Evolutionary conservation across 371 early-diverging fungal species (phyloP).

Genomic region (Blastocladiella emersonii): DNA sequence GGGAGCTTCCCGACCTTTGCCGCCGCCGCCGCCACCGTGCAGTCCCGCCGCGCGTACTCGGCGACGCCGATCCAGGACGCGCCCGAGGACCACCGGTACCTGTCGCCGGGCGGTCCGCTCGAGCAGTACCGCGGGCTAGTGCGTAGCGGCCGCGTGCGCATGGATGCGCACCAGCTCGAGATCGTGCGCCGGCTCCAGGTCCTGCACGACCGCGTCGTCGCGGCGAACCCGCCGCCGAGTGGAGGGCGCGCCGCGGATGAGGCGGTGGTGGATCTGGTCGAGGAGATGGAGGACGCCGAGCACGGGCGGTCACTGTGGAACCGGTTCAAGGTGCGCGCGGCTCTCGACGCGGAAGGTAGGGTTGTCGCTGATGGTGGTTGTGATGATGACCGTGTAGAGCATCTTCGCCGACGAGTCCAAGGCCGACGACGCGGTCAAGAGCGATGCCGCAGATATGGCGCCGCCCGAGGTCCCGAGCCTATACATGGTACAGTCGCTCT

Average conservation of each 20-base stretch:
- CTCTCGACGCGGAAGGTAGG: too few relatives aligned
- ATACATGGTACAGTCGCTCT: not conserved
- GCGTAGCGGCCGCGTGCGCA: not conserved
- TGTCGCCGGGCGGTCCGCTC: not conserved
- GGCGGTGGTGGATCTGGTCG: not conserved
- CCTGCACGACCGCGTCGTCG: not conserved
- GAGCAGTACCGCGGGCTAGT: not conserved
- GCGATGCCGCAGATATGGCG: not conserved
- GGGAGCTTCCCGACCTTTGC: not conserved
- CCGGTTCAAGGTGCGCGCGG: not conserved
- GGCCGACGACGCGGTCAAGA: not conserved
- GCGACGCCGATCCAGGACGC: not conserved
- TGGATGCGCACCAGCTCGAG: not conserved
- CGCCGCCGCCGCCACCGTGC: not conserved
- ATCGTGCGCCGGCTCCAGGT: not conserved
- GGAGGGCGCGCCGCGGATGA: not conserved
- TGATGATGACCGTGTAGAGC: not conserved
- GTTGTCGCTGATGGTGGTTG: too few relatives aligned
- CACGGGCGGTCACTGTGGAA: not conserved
- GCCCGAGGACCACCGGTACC: not conserved
- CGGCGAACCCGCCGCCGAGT: not conserved
- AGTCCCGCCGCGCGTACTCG: not conserved
- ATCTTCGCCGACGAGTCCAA: not conserved
- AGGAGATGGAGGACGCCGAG: not conserved
- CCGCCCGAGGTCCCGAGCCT: not conserved